Base-by-base conservation (phyloP, 306 rosid genomes). In the Lotus japonicus region DNA sequence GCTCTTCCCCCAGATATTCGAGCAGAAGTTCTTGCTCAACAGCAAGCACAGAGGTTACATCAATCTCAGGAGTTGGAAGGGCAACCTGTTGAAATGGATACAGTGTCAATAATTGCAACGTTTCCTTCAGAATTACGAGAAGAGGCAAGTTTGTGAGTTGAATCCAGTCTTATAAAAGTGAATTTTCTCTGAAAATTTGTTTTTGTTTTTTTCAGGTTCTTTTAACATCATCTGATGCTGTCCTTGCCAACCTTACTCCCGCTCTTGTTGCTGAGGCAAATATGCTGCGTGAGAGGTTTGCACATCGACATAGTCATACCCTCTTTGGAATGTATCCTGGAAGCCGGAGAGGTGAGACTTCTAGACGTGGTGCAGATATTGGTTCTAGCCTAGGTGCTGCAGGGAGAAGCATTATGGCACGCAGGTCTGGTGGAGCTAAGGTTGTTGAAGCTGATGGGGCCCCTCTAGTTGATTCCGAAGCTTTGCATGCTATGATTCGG, bases 261-360 rank as follows among this genome's bases (percentile, higher is more conserved):
- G 98, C 98, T 33, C 95, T 92, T 83, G 95, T 92, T 57, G 96
- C 98, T 31, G 98, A 92, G 91, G 98, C 98, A 70, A 89, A 86
- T 68, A 80, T 92, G 91, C 79, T 92, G 73, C 86, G 98, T 53
- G 98, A 92, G 84, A 86, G 98, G 83, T 90, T 89, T 80, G 98
- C 98, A 39, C 92, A 88, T 80, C 87, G 98, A 39, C 90, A 89
- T 75, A 92, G 88, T 66, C 97, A 95, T 43, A 81, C 89, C 60
- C 87, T 92, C 49, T 86, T 92, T 84, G 98, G 98, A 46, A 87
- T 88, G 92, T 77, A 92, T 79, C 92, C 98, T 66, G 84, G 98
- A 79, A 82, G 84, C 60, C 98, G 98, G 15, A 84, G 98, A 83
- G 98, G 95, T 73, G 97, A 92, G 71, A 61, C 85, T 62, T 86